Conservation (phyloP, 2,329 filamentous ascomycete genomes). For the Neospermospora avenae region DNA sequence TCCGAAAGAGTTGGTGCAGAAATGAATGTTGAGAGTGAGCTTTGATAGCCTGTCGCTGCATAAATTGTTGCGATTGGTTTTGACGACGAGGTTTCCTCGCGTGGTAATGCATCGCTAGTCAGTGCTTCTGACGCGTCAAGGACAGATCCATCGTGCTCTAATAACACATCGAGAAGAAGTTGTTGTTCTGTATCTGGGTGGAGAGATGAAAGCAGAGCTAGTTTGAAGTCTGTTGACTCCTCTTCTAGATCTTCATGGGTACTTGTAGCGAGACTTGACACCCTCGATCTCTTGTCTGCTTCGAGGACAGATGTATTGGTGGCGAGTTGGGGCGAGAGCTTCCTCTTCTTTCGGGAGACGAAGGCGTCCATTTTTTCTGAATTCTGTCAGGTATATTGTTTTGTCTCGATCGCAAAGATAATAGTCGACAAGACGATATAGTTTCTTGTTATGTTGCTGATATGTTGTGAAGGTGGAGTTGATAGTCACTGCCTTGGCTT, state of each 20-base stretch:
- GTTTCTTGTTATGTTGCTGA: background rate
- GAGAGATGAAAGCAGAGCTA: constrained; percentile 79
- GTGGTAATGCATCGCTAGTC: constrained; percentile 23
- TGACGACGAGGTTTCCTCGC: background rate
- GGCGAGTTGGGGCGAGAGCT: constrained; percentile 27
- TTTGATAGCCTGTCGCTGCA: constrained; percentile 52
- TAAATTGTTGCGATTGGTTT: constrained; percentile 27
- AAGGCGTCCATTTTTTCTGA: constrained; percentile 54
- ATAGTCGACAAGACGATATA: too few species aligned
- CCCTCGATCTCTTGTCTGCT: constrained; percentile 24
- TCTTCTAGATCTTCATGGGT: constrained; percentile 48
- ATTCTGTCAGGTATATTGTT: background rate
- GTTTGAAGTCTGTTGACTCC: constrained; percentile 84
- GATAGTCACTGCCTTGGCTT: background rate
- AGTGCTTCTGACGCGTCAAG: constrained; percentile 59
- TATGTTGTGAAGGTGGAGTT: background rate
- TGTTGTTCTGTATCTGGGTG: constrained; percentile 62
- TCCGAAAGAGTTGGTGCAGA: background rate
- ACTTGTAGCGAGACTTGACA: constrained; percentile 17
- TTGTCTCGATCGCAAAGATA: too few species aligned
- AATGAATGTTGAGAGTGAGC: constrained; percentile 55
- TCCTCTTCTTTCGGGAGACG: constrained; percentile 53
- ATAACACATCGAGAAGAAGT: constrained; percentile 71
- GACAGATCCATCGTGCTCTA: constrained; percentile 76
- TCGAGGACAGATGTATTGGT: background rate